Conservation (phyloP, 495 filamentous ascomycete genomes). For the Neurospora hispaniola region DNA sequence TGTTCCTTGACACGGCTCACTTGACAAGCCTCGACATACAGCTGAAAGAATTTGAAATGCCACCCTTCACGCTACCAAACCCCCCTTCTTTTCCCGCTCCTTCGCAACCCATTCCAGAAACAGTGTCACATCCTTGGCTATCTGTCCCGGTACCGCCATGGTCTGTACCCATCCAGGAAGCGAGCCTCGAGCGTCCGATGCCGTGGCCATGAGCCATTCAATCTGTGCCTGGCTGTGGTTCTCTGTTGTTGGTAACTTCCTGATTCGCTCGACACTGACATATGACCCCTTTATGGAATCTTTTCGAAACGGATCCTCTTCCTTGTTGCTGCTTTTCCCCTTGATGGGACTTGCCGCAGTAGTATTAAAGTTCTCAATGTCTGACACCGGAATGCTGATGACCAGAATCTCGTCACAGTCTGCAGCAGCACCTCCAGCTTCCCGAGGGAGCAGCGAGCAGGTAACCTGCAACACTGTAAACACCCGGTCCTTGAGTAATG, state of each 20-base stretch:
- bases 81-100: constrained; percentile 20
- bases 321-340: constrained; percentile 13
- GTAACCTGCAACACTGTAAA: constrained; percentile 44
- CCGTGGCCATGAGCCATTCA: constrained; percentile 61
- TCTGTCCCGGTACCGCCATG: constrained; percentile 49
- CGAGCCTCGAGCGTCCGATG: constrained; percentile 55
- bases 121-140: constrained; percentile 62
- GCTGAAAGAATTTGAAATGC: neutral
- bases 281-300: constrained; percentile 45
- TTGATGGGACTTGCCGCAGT: constrained; percentile 22
- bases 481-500: constrained; percentile 41
- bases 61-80: neutral
- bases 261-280: constrained; percentile 50
- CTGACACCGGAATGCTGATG: constrained; percentile 42
- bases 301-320: constrained; percentile 1
- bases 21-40: neutral
- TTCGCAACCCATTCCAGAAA: constrained; percentile 52
- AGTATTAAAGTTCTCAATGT: constrained; percentile 17
- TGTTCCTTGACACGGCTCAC: neutral
- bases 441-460: constrained; percentile 5
- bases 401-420: constrained; percentile 37
- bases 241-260: constrained; percentile 14
- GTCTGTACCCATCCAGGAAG: constrained; percentile 62
- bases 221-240: constrained; percentile 23
- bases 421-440: neutral